Evolutionary conservation across 768 basidiomycete species (phyloP).

Genomic region (Russula olivacea): DNA sequence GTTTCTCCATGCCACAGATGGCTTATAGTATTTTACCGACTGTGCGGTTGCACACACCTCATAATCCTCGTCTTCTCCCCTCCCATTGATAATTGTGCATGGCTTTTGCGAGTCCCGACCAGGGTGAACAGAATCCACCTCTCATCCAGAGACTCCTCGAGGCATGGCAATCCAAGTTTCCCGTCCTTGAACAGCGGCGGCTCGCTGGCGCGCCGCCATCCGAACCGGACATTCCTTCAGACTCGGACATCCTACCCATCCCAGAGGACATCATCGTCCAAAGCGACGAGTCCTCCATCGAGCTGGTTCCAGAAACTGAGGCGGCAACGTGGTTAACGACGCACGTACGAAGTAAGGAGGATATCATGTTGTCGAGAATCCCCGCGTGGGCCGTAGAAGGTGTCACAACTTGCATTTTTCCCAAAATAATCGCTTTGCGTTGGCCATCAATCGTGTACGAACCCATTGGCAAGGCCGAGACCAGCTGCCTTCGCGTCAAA

Average conservation of each 20-base stretch:
- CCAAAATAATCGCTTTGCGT: background rate
- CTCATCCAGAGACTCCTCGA: background rate
- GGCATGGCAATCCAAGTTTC: background rate
- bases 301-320: background rate
- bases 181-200: background rate
- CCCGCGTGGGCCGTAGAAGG: background rate
- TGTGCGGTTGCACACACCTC: background rate
- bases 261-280: background rate
- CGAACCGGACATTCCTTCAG: background rate
- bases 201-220: background rate
- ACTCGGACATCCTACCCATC: background rate
- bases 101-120: background rate
- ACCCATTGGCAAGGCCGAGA: background rate
- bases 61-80: background rate
- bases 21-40: background rate
- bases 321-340: background rate
- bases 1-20: background rate
- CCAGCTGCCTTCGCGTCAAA: constrained; percentile 2
- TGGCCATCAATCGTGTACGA: background rate
- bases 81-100: background rate
- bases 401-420: constrained; percentile 7
- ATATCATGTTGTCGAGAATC: background rate
- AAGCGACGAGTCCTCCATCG: background rate
- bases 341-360: background rate
- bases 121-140: background rate